phyloP scores from a whole-genome alignment of 2,329 filamentous ascomycete genomes.

The Cladophialophora exuberans region DNA sequence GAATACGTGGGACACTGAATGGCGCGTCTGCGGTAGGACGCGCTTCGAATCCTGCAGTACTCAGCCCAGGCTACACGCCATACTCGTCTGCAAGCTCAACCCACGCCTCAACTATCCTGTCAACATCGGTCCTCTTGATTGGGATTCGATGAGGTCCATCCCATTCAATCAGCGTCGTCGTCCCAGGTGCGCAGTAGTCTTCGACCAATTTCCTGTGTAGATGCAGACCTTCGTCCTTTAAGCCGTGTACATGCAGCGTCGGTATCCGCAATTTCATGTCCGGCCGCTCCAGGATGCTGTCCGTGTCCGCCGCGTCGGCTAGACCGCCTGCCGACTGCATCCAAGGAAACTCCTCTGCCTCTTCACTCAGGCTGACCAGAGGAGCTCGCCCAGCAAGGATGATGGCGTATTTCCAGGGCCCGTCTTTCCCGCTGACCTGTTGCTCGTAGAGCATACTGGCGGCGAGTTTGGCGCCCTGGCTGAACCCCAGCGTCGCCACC shows the following conservation, averaged over 20 bases:
- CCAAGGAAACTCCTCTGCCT: conserved; percentile 30
- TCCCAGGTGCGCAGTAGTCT: conserved; percentile 62
- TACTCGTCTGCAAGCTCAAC: conserved; percentile 55
- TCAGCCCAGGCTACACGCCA: conserved; percentile 38
- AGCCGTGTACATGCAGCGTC: conserved; percentile 70
- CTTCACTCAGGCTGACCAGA: conserved; percentile 45
- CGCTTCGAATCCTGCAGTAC: not conserved
- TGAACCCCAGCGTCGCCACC: conserved; percentile 67
- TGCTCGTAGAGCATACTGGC: conserved; percentile 64
- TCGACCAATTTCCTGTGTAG: conserved; percentile 61
- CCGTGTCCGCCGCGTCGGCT: conserved; percentile 29
- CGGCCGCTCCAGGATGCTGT: conserved; percentile 34
- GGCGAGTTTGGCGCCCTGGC: conserved; percentile 66
- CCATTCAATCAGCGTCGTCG: conserved; percentile 68
- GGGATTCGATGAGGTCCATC: conserved; percentile 72
- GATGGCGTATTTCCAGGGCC: conserved; percentile 62
- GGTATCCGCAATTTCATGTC: conserved; percentile 59
- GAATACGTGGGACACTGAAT: not conserved
- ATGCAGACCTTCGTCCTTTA: conserved; percentile 62
- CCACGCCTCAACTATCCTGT: conserved; percentile 57
- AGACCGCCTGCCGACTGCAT: conserved; percentile 34
- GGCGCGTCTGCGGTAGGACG: not conserved
- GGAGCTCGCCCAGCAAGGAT: conserved; percentile 66
- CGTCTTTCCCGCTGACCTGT: conserved; percentile 50
- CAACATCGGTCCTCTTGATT: conserved; percentile 68